Evolutionary conservation across 2,329 filamentous ascomycete genomes (phyloP), one percentile per base, ranked within the genome.

Genomic region (Fusarium goolgardi): DNA sequence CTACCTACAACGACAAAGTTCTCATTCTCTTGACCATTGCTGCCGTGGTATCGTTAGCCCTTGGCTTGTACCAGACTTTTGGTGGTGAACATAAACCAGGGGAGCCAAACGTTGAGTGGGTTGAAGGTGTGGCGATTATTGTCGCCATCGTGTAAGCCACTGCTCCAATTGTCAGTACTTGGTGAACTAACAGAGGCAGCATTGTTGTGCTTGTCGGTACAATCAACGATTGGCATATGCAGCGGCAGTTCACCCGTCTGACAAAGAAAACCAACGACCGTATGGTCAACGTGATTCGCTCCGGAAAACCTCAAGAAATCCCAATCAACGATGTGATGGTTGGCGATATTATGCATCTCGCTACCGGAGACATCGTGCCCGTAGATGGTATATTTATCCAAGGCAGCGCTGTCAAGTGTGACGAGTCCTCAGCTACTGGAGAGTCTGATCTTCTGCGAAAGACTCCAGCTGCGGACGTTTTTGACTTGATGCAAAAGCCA

Each of bases 361-460:
- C 89, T 62, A 88, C 90, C 2, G 90, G 90, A 63, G 90, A 93
- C 71, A 82, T 91, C 56, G 84, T 92, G 37, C 90, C 90, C 0
- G 90, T 89, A 2, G 90, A 93, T 73, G 90, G 90, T 8, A 83
- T 92, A 54, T 86, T 92, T 62, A 88, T 92, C 63, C 81, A 84
- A 20, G 81, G 82, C 8, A 80, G 81, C 64, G 76, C 78, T 5
- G 72, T 84, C 60, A 82, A 90, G 75, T 93, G 90, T 71, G 90
- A 92, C 70, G 90, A 93, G 73, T 91, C 89, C 4, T 91, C 90
- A 13, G 88, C 89, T 2, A 92, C 90, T 27, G 90, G 90, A 68
- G 90, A 93, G 78, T 92, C 90, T 1, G 90, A 93, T 71, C 84
- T 89, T 51, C 85, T 92, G 76, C 89, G 88, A 77, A 93, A 93